Conservation (phyloP, 2,329 filamentous ascomycete genomes). For the Tolypocladium nubicola region DNA sequence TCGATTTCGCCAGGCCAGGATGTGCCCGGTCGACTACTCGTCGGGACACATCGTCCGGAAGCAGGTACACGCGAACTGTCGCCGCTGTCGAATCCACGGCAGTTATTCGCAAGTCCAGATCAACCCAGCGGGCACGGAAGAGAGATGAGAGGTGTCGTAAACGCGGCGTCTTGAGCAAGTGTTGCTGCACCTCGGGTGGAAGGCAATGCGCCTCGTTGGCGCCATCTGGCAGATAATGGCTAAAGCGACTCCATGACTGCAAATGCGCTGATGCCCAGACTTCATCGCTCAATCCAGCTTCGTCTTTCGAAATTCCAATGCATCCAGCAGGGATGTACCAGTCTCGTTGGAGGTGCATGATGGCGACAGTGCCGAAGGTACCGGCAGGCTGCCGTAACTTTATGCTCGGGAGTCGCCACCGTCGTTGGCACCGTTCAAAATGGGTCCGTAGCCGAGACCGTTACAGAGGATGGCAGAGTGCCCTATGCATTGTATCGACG, state of each 20-base stretch:
- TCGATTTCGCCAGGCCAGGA: conserved; percentile 29
- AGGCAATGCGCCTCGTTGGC: conserved; percentile 8
- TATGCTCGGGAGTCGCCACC: not conserved
- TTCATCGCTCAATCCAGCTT: conserved; percentile 6
- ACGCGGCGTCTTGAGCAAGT: conserved; percentile 14
- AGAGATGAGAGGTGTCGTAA: conserved; percentile 18
- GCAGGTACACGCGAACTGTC: conserved; percentile 45
- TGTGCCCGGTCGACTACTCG: conserved; percentile 38
- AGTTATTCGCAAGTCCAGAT: conserved; percentile 25
- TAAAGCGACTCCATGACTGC: conserved; percentile 14
- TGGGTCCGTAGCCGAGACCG: not conserved
- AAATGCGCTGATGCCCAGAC: conserved; percentile 5
- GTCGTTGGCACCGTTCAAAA: not conserved
- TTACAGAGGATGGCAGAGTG: not conserved
- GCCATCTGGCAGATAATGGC: not conserved
- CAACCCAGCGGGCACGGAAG: conserved; percentile 29
- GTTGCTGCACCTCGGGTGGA: conserved; percentile 12
- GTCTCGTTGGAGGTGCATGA: conserved; percentile 8
- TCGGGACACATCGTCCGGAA: conserved; percentile 55
- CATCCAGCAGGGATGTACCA: conserved; percentile 31
- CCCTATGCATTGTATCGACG: not conserved
- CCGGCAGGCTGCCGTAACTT: not conserved
- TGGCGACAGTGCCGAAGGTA: not conserved
- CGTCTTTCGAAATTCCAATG: conserved; percentile 17
- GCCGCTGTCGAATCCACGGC: conserved; percentile 9